Evolutionary conservation across 164 flowering plant genomes (phyloP), one percentile per base, ranked within the genome.

Genomic region (Annona squamosa): DNA sequence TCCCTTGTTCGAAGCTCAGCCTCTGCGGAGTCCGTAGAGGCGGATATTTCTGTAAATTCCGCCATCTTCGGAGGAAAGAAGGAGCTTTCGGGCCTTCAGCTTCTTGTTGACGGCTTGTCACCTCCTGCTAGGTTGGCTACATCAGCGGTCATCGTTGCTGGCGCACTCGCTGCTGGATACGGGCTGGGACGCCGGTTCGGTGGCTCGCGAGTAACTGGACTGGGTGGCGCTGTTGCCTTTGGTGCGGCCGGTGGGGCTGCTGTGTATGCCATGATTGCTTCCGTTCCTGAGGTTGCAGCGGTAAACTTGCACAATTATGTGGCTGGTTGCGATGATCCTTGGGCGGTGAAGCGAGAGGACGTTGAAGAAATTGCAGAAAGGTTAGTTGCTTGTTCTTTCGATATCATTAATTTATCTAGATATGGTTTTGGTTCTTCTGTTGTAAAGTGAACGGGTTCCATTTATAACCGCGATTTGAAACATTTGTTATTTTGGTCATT

Each of bases 241-340:
- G 98, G 97, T 2, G 91, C 89, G 1, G 97, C 87, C 1, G 91
- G 95, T 44, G 91, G 91, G 2, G 93, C 91, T 6, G 91, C 86
- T 9, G 97, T 79, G 0, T 96, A 89, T 48, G 87, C 87, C 0
- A 59, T 92, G 82, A 91, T 90, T 75, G 74, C 94, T 19, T 84
- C 80, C 57, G 95, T 83, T 17, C 98, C 99, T 0, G 97, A 91
- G 66, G 98, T 90, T 69, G 98, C 99, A 0, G 98, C 99, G 0
- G 83, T 77, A 4, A 84, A 75, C 70, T 85, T 96, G 87, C 97
- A 90, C 68, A 93, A 96, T 72, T 88, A 84, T 44, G 97, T 89
- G 52, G 91, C 87, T 2, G 82, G 78, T 3, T 81, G 72, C 43
- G 97, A 86, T 67, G 95, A 90, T 77, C 97, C 98, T 4, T 72